A percentile compares a stretch with the other conserved stretches of the same genome.
Conservation (phyloP, 805 yeast genomes). For the Vanderwaltozyma polyspora region DNA sequence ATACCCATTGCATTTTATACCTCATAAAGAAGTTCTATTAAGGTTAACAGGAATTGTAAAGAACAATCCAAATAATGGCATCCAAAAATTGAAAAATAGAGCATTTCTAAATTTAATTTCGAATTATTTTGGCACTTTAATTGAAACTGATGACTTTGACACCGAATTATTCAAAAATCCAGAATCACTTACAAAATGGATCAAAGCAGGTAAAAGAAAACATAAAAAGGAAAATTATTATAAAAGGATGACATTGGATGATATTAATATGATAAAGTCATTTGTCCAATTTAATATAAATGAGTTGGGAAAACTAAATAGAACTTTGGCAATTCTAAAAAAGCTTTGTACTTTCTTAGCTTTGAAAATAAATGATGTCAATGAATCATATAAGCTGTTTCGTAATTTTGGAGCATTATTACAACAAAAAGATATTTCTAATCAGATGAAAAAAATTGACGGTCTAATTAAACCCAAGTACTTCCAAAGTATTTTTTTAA, state of each 20-base stretch:
- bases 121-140: constrained; percentile 9
- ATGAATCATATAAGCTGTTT: constrained; percentile 4
- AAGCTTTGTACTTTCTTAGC: constrained; percentile 14
- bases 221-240: too few relatives aligned
- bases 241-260: too few relatives aligned
- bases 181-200: too few relatives aligned
- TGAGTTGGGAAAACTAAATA: constrained; percentile 11
- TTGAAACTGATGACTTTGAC: too few relatives aligned
- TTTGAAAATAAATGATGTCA: constrained; percentile 15
- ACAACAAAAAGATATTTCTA: too few relatives aligned
- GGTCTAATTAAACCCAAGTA: neutral
- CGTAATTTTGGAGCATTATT: constrained; percentile 1
- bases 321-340: constrained; percentile 7
- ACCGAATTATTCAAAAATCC: too few relatives aligned
- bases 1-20: constrained; percentile 16
- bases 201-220: too few relatives aligned
- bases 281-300: constrained; percentile 17
- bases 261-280: constrained; percentile 16
- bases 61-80: neutral
- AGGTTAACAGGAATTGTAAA: constrained; percentile 1
- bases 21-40: constrained; percentile 10
- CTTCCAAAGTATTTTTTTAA: neutral
- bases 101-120: constrained; percentile 4
- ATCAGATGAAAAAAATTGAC: neutral
- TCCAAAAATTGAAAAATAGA: constrained; percentile 1